These are phyloP conservation scores for Neoboletus magnificus DNA, from an alignment of 768 basidiomycete genomes.

Conservation along the genomic window DNA sequence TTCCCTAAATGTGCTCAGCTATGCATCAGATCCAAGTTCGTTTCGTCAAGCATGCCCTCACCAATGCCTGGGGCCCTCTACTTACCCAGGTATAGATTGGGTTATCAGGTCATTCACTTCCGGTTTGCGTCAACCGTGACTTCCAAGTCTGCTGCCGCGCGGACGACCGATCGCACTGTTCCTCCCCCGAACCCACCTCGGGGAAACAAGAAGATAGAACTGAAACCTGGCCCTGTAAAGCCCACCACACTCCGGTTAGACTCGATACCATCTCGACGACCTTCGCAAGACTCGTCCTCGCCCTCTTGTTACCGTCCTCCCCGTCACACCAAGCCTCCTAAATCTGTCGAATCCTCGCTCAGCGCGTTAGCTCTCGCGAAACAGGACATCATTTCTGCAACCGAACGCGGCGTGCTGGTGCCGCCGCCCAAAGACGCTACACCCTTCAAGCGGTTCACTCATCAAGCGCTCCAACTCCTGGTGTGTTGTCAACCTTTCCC, in stretches of 20 bases:
- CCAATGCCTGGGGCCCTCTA: not conserved
- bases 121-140: conserved; percentile 31
- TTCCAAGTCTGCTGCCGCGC: conserved; percentile 19
- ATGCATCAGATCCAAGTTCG: conserved; percentile 19
- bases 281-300: conserved; percentile 25
- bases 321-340: conserved; percentile 20
- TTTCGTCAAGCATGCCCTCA: not conserved
- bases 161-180: conserved; percentile 21
- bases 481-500: conserved; percentile 27
- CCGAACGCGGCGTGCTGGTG: conserved; percentile 61
- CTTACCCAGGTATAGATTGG: conserved; percentile 2
- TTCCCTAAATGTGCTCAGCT: conserved; percentile 1
- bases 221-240: conserved; percentile 63
- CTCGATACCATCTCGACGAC: conserved; percentile 13
- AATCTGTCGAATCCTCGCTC: conserved; percentile 17
- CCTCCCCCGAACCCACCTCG: conserved; percentile 26
- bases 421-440: conserved; percentile 65
- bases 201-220: conserved; percentile 51
- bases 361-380: conserved; percentile 49
- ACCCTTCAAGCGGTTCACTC: conserved; percentile 47
- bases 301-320: conserved; percentile 27
- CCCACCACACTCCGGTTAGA: conserved; percentile 28
- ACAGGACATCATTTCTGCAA: conserved; percentile 63
- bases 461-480: conserved; percentile 47
- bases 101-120: conserved; percentile 2